A percentile compares a stretch with the other conserved stretches of the same genome.
phyloP scores from a whole-genome alignment of 352 stramenopile species.

The Phytophthora tentaculata region DNA sequence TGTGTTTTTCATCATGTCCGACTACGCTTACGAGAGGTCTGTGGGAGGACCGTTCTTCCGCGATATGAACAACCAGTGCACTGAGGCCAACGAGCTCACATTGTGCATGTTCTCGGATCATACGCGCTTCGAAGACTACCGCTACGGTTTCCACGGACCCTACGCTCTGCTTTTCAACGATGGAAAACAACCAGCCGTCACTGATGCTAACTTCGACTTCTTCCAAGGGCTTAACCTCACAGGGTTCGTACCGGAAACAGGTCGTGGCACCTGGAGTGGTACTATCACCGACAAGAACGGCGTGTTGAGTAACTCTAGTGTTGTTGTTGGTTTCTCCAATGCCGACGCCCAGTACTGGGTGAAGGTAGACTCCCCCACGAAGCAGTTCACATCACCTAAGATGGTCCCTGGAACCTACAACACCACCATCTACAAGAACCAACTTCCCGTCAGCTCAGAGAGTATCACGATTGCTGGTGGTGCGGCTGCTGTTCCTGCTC shows the following conservation, averaged over 20 bases:
- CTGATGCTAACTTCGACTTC: constrained; percentile 50
- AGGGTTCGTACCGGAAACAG: constrained; percentile 43
- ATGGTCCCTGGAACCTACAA: constrained; percentile 63
- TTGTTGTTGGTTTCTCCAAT: constrained; percentile 40
- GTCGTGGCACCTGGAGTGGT: constrained; percentile 42
- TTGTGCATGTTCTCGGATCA: constrained; percentile 74
- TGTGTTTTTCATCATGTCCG: constrained; percentile 60
- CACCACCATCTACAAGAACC: constrained; percentile 63
- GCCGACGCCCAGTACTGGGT: constrained; percentile 59
- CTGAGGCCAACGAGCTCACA: constrained; percentile 53
- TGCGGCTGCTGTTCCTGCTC: neutral
- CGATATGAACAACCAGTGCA: constrained; percentile 71
- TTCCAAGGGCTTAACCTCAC: constrained; percentile 52
- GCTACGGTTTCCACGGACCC: constrained; percentile 61
- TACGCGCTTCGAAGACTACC: constrained; percentile 57
- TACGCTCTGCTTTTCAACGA: constrained; percentile 59
- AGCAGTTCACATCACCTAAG: constrained; percentile 44
- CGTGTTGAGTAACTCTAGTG: constrained; percentile 28
- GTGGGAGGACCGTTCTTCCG: constrained; percentile 57
- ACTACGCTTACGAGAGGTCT: constrained; percentile 56
- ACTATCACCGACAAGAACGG: constrained; percentile 40
- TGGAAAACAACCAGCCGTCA: constrained; percentile 28
- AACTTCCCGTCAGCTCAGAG: constrained; percentile 49
- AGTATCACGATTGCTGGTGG: constrained; percentile 31
- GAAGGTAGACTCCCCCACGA: constrained; percentile 18